Evolutionary conservation across 805 yeast genomes (phyloP).

Genomic region (Wickerhamiella lipophila): DNA sequence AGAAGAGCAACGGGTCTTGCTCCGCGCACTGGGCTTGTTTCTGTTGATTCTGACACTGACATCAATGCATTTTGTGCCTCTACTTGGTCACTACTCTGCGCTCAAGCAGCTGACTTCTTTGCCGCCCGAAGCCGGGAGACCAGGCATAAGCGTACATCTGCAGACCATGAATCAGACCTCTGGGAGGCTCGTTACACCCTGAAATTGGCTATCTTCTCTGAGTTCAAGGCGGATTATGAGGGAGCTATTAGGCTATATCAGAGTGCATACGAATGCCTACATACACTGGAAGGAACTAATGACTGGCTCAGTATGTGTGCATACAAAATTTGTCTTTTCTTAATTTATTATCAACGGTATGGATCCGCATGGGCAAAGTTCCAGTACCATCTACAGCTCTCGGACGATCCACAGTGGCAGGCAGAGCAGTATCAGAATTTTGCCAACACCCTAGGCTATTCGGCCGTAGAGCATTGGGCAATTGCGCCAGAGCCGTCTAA

Average conservation of each 20-base stretch:
- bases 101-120: slow-evolving; percentile 36
- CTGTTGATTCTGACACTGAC: slow-evolving; percentile 31
- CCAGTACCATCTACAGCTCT: slow-evolving; percentile 43
- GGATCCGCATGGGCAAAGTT: slow-evolving; percentile 52
- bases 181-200: slow-evolving; percentile 42
- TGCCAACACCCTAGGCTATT: slow-evolving; percentile 29
- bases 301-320: slow-evolving; percentile 43
- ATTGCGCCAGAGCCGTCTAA: neutral
- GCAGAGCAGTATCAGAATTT: slow-evolving; percentile 54
- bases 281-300: slow-evolving; percentile 13
- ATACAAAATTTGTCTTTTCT: slow-evolving; percentile 48
- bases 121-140: slow-evolving; percentile 16
- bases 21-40: slow-evolving; percentile 34
- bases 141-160: slow-evolving; percentile 18
- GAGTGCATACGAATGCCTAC: slow-evolving; percentile 37
- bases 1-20: slow-evolving; percentile 35
- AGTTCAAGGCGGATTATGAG: slow-evolving; percentile 38
- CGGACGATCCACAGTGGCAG: slow-evolving; percentile 37
- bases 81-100: slow-evolving; percentile 31
- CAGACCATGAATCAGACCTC: slow-evolving; percentile 22
- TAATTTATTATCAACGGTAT: slow-evolving; percentile 46
- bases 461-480: slow-evolving; percentile 4
- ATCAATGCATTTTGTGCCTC: slow-evolving; percentile 30
- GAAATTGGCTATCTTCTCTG: slow-evolving; percentile 40
- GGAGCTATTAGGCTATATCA: slow-evolving; percentile 40